phyloP scores from a whole-genome alignment of 208 protist species.

The Trypanosoma melophagium region DNA sequence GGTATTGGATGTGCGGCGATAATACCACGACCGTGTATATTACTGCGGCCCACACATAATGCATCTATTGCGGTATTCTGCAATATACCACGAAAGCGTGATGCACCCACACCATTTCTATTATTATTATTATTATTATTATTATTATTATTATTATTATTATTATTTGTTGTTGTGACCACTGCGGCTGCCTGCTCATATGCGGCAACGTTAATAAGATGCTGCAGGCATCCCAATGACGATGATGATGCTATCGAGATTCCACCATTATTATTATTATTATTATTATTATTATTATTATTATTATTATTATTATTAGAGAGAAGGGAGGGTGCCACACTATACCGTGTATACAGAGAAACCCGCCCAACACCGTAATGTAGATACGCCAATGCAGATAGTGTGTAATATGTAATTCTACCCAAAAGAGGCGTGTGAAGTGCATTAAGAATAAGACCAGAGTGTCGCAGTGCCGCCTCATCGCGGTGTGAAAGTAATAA shows the following conservation, averaged over 20 bases:
- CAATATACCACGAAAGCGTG: conserved; percentile 30
- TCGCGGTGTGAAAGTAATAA: conserved; percentile 5
- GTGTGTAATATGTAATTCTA: conserved; percentile 12
- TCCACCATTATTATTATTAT: background rate
- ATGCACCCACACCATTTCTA: background rate
- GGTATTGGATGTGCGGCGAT: conserved; percentile 41
- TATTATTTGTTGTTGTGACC: background rate
- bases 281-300: conserved; percentile 1
- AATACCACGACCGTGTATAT: conserved; percentile 68
- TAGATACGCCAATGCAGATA: conserved; percentile 38
- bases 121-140: background rate
- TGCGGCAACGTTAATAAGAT: conserved; percentile 20
- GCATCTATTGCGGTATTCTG: conserved; percentile 35
- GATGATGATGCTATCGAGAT: background rate
- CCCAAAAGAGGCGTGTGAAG: conserved; percentile 25
- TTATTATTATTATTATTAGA: too few species aligned
- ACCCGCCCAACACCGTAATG: conserved; percentile 50
- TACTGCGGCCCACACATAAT: conserved; percentile 63
- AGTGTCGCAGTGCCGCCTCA: conserved; percentile 6
- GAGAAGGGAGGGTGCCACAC: conserved; percentile 34
- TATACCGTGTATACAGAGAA: conserved; percentile 47
- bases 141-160: background rate
- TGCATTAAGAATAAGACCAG: background rate
- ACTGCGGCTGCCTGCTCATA: conserved; percentile 25
- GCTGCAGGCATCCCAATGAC: conserved; percentile 3